A percentile compares a stretch with the other conserved stretches of the same genome.
These are phyloP conservation scores for Collybia nuda DNA, from an alignment of 768 basidiomycete genomes.

Conservation along the genomic window DNA sequence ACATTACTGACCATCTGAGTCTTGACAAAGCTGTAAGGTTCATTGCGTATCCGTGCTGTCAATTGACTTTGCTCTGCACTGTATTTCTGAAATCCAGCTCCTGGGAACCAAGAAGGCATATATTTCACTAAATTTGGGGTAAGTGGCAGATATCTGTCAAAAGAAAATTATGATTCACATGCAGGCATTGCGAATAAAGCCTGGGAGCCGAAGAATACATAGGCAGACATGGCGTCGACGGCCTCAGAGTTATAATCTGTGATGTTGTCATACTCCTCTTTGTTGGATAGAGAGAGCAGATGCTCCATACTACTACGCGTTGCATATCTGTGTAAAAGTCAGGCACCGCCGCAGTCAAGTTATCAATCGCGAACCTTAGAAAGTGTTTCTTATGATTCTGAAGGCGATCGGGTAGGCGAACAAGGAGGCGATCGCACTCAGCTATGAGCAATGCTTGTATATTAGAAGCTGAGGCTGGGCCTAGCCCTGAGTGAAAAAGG, in stretches of 20 bases:
- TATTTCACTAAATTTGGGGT: slow-evolving; percentile 29
- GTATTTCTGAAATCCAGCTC: slow-evolving; percentile 34
- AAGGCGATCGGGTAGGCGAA: too few species aligned
- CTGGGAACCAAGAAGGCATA: slow-evolving; percentile 45
- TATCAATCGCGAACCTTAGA: too few species aligned
- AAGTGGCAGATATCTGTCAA: not conserved
- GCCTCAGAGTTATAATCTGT: slow-evolving; percentile 25
- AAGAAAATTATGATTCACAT: too few species aligned
- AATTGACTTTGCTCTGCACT: slow-evolving; percentile 32
- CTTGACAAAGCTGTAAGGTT: slow-evolving; percentile 38
- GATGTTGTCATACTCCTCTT: slow-evolving; percentile 35
- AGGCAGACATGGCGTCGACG: slow-evolving; percentile 41
- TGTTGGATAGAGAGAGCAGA: slow-evolving; percentile 33
- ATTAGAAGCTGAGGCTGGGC: too few species aligned
- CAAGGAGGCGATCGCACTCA: too few species aligned
- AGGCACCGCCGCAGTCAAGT: too few species aligned
- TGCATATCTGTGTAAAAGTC: too few species aligned
- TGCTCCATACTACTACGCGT: too few species aligned
- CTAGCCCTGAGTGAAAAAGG: too few species aligned
- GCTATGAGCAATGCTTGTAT: too few species aligned
- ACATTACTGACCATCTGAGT: slow-evolving; percentile 13
- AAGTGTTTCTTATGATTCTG: too few species aligned
- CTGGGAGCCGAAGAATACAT: not conserved
- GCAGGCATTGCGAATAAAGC: too few species aligned
- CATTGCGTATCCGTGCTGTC: slow-evolving; percentile 22